Percentiles rank a stretch among this genome's conserved stretches.
phyloP scores from a whole-genome alignment of 345 rosid species.

The Hibiscus trionum region DNA sequence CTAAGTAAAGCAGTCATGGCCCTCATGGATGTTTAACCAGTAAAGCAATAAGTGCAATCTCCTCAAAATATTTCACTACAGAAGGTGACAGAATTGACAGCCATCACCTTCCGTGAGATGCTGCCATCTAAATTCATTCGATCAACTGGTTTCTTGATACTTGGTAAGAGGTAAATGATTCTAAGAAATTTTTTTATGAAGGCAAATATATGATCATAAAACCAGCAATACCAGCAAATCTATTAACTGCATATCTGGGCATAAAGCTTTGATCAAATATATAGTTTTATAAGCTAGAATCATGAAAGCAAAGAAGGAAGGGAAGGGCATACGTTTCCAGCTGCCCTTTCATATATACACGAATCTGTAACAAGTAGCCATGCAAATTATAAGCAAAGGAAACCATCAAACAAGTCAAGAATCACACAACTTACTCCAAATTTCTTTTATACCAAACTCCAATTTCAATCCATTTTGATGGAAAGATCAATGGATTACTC shows the following conservation, averaged over 20 bases:
- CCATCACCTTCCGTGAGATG: background rate
- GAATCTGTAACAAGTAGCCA: background rate
- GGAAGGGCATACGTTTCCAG: background rate
- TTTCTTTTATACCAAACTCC: background rate
- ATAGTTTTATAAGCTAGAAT: background rate
- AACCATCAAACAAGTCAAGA: background rate
- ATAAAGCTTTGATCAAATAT: background rate
- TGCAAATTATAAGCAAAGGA: background rate
- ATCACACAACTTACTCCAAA: background rate
- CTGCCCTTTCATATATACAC: background rate
- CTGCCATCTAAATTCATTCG: background rate
- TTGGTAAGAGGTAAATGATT: background rate
- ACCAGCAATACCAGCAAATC: background rate
- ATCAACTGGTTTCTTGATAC: background rate
- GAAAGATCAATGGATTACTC: background rate
- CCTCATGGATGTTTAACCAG: background rate
- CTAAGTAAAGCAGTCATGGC: background rate
- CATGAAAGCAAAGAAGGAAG: background rate
- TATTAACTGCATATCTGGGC: background rate
- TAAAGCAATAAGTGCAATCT: background rate
- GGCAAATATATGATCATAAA: background rate
- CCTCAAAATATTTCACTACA: background rate
- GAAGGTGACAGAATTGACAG: background rate
- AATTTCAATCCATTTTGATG: background rate
- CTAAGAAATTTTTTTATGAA: background rate